A percentile compares a stretch with the other conserved stretches of the same genome.
phyloP scores from a whole-genome alignment of 768 basidiomycete genomes.

The Suillus luteus region DNA sequence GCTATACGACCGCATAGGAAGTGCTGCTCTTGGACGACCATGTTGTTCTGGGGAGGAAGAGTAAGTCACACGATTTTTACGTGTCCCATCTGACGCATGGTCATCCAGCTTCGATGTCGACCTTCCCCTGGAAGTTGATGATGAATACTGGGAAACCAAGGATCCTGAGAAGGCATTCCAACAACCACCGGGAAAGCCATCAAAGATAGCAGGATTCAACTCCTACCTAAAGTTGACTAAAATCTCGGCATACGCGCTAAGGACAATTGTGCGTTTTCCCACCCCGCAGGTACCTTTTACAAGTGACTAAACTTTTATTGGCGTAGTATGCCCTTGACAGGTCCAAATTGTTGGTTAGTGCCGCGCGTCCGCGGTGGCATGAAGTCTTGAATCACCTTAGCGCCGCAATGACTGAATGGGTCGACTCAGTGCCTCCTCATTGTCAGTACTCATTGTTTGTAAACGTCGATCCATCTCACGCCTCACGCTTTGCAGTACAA shows the following conservation, averaged over 20 bases:
- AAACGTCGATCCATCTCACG: constrained; percentile 4
- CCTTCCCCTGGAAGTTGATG: constrained; percentile 79
- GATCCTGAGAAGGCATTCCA: constrained; percentile 56
- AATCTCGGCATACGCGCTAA: constrained; percentile 67
- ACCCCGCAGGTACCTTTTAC: constrained; percentile 7
- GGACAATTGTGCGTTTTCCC: constrained; percentile 58
- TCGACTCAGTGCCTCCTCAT: constrained; percentile 66
- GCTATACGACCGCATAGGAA: constrained; percentile 57
- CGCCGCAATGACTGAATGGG: constrained; percentile 71
- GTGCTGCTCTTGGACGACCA: constrained; percentile 55
- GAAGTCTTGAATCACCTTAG: constrained; percentile 69
- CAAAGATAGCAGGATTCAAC: constrained; percentile 61
- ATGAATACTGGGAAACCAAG: constrained; percentile 70
- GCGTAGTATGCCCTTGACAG: constrained; percentile 73
- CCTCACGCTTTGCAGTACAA: constrained; percentile 40
- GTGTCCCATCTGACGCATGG: constrained; percentile 12
- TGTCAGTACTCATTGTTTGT: constrained; percentile 40
- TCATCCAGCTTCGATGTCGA: constrained; percentile 78
- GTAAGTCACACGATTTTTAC: constrained; percentile 38
- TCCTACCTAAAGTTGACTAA: constrained; percentile 65
- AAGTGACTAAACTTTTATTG: constrained; percentile 12
- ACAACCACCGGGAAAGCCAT: constrained; percentile 65
- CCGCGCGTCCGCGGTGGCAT: constrained; percentile 54
- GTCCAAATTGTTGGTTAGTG: constrained; percentile 53
- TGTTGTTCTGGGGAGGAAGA: constrained; percentile 66